Base-by-base conservation (phyloP, 176 grass and related monocot genomes). In the Carex littledalei region DNA sequence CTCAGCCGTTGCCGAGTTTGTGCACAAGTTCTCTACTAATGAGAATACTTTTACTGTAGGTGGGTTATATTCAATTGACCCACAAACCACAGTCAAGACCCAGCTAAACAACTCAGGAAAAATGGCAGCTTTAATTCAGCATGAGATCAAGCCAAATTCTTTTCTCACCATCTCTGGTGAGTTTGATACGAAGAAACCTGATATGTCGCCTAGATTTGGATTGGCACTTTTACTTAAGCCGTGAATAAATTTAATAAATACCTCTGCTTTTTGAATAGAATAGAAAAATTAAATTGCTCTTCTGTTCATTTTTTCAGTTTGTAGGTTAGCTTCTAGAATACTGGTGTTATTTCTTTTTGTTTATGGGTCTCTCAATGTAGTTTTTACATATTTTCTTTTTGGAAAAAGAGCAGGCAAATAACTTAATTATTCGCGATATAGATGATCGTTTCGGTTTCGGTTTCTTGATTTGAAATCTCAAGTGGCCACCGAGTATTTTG, bases 161-260 rank as follows among this genome's bases (percentile, higher is more conserved):
- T 16, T 91, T 71, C 88, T 94, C 67, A 93, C 92, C 14, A 87
- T 98, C 89, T 94, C 95, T 55, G 86, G 92, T 57, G 95, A 98
- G 84, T 98, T 94, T 18, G 92, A 98, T 59, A 88, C 92, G 34
- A 97, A 94, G 89, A 90, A 88, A 70, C 88, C 94, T 89, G 95
- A 94, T 63, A 93, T 83, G 63, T 24, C 92, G 56, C 95, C 92
- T 58, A 94, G 87, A 81, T 94, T 98, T 82, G 92, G 92, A 29
- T 76, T 98, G 80, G 87, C 91, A 20, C 83, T 98, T 56, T 85
- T 86, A 18, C 86, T 93, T 56, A 98, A 90, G 86, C 95, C 91
- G 31, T 98, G 91, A 94, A 81, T 31, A 79, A 70, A 59, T 61
- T 52, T 39, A 65, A 65, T 45, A 77, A 54, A 85, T 16, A 18